These are phyloP conservation scores for Oleoguttula mirabilis DNA, from an alignment of 495 filamentous ascomycete genomes.

Conservation along the genomic window DNA sequence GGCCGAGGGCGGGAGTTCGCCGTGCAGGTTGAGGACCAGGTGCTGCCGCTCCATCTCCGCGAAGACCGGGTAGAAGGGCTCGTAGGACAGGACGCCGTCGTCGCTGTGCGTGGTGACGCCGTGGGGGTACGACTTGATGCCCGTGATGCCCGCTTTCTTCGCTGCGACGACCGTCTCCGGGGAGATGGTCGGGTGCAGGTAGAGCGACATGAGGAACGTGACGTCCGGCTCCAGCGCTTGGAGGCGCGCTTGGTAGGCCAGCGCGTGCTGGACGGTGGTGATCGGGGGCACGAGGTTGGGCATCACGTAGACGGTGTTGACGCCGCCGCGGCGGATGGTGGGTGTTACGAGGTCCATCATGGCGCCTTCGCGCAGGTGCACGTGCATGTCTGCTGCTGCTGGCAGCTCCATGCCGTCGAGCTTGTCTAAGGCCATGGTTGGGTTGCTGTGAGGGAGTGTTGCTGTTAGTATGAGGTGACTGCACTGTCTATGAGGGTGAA, in stretches of 20 bases:
- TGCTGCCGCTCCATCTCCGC: slow-evolving; percentile 60
- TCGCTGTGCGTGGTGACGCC: slow-evolving; percentile 78
- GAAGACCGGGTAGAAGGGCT: slow-evolving; percentile 63
- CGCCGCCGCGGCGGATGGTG: slow-evolving; percentile 57
- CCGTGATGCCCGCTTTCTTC: slow-evolving; percentile 48
- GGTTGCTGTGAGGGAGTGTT: slow-evolving; percentile 4
- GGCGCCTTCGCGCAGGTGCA: slow-evolving; percentile 57
- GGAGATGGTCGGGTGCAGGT: slow-evolving; percentile 65
- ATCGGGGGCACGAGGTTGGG: slow-evolving; percentile 66
- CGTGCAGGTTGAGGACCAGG: slow-evolving; percentile 53
- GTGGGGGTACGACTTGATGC: slow-evolving; percentile 45
- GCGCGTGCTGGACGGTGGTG: slow-evolving; percentile 57
- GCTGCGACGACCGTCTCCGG: slow-evolving; percentile 68
- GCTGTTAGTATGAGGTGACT: not conserved
- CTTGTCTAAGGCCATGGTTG: slow-evolving; percentile 19
- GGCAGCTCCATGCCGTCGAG: slow-evolving; percentile 20
- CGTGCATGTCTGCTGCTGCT: slow-evolving; percentile 38
- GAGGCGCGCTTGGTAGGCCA: slow-evolving; percentile 61
- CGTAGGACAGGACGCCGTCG: slow-evolving; percentile 64
- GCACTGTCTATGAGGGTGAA: not conserved
- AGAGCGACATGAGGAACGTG: slow-evolving; percentile 80
- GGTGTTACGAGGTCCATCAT: slow-evolving; percentile 72
- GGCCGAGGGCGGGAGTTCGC: slow-evolving; percentile 41
- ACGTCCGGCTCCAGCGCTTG: slow-evolving; percentile 57
- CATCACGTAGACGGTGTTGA: slow-evolving; percentile 78